Base-by-base conservation (phyloP, 1,139 yeast genomes). In the Debaryomyces robertsiae region DNA sequence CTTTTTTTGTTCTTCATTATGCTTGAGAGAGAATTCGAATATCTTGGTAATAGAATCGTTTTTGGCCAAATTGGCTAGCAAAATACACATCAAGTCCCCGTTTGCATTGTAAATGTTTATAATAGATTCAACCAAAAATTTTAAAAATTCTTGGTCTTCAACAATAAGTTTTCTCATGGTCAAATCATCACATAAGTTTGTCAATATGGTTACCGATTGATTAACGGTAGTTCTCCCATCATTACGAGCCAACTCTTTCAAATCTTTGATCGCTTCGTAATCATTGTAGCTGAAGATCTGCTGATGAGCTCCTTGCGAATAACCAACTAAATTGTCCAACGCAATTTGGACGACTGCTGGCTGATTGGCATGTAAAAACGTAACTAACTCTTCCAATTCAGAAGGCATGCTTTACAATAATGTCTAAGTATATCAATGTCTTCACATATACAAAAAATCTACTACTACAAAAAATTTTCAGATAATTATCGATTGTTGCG, bases 291-390 rank as follows among this genome's bases (percentile, higher is more conserved):
- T 75, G 69, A 93, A 93, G 25, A 88, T 72, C 39, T 72, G 69
- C 43, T 81, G 81, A 36, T 82, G 78, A 3, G 82, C 71, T 10
- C 88, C 87, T 41, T 81, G 80, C 6, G 96, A 86, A 60, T 76
- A 88, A 1, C 94, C 95, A 10, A 89, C 91, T 40, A 91, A 65
- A 57, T 89, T 82, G 52, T 87, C 94, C 41, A 91, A 69, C 0
- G 98, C 98, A 42, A 91, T 82, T 52, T 84, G 90, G 43, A 86
- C 81, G 23, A 90, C 89, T 6, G 88, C 86, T 3, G 88, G 84
- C 55, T 87, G 91, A 2, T 86, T 84, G 6, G 91, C 81, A 60
- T 88, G 96, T 46, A 93, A 73, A 61, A 93, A 91, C 37, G 76
- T 80, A 15, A 91, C 96, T 36, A 90, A 69, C 57, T 82, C 85